Conservation (phyloP, 2,329 filamentous ascomycete genomes). For the Aspergillus latus region DNA sequence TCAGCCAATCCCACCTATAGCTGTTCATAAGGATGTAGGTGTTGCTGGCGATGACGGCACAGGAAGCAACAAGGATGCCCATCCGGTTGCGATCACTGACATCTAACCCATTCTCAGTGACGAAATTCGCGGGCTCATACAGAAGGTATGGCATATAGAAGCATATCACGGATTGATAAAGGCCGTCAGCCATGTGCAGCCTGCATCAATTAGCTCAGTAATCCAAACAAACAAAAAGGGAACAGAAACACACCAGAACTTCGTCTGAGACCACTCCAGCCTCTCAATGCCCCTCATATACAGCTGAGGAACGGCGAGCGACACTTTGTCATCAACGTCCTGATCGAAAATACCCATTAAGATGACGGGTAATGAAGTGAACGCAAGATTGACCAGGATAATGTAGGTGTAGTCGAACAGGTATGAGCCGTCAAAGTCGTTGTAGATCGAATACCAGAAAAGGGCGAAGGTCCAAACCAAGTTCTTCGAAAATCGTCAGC, state of each 20-base stretch:
- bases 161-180: slow-evolving; percentile 90
- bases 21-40: slow-evolving; percentile 93
- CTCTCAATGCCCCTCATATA: slow-evolving; percentile 95
- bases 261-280: slow-evolving; percentile 90
- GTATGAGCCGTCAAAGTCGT: slow-evolving; percentile 94
- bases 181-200: slow-evolving; percentile 90
- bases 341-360: slow-evolving; percentile 97
- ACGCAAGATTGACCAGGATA: slow-evolving; percentile 91
- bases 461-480: slow-evolving; percentile 95
- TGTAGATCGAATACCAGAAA: slow-evolving; percentile 97
- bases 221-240: neutral
- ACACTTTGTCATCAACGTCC: slow-evolving; percentile 92
- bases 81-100: slow-evolving; percentile 79
- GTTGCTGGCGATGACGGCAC: slow-evolving; percentile 85
- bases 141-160: slow-evolving; percentile 91
- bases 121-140: slow-evolving; percentile 67
- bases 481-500: slow-evolving; percentile 57
- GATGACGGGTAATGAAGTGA: slow-evolving; percentile 91
- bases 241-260: slow-evolving; percentile 82
- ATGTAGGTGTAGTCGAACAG: slow-evolving; percentile 98
- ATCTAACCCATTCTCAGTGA: slow-evolving; percentile 69
- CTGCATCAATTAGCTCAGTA: slow-evolving; percentile 47
- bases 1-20: slow-evolving; percentile 98
- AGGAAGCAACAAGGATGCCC: slow-evolving; percentile 81
- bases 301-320: slow-evolving; percentile 88